Percentiles rank a stretch among this genome's conserved stretches.
These are phyloP conservation scores for Xerocomus brunneocitrinus DNA, from an alignment of 768 basidiomycete species.

Conservation along the genomic window DNA sequence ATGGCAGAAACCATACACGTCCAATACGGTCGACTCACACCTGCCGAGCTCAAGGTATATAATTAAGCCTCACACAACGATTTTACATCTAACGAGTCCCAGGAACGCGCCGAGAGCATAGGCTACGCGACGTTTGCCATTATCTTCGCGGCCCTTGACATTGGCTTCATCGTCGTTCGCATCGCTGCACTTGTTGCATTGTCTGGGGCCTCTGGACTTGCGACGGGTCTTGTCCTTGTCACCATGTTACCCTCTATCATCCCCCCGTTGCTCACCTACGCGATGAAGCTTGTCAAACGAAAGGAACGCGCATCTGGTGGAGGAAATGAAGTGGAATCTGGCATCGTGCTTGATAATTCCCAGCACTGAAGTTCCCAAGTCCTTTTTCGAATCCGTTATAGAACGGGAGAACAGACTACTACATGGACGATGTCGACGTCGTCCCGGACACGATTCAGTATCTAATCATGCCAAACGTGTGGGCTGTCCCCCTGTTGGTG, in stretches of 20 bases:
- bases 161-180: conserved; percentile 15
- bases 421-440: no score
- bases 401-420: no score
- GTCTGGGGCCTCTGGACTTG: conserved; percentile 8
- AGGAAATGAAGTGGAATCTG: neutral
- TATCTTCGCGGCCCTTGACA: conserved; percentile 15
- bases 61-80: no score
- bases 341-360: no score
- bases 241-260: conserved; percentile 5
- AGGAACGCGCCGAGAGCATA: conserved; percentile 8
- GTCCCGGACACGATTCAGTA: no score
- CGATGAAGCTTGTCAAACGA: neutral
- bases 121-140: conserved; percentile 14
- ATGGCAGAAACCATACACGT: conserved; percentile 19
- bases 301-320: neutral
- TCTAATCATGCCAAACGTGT: no score
- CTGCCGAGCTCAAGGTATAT: conserved; percentile 16
- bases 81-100: neutral
- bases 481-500: no score
- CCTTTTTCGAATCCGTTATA: no score
- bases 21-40: conserved; percentile 19
- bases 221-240: conserved; percentile 5
- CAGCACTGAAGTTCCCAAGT: no score
- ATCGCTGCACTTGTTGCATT: conserved; percentile 6
- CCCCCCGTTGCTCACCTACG: neutral